A percentile compares a stretch with the other conserved stretches of the same genome.
Conservation (phyloP, 768 basidiomycete species). For the Lactarius hatsudake region DNA sequence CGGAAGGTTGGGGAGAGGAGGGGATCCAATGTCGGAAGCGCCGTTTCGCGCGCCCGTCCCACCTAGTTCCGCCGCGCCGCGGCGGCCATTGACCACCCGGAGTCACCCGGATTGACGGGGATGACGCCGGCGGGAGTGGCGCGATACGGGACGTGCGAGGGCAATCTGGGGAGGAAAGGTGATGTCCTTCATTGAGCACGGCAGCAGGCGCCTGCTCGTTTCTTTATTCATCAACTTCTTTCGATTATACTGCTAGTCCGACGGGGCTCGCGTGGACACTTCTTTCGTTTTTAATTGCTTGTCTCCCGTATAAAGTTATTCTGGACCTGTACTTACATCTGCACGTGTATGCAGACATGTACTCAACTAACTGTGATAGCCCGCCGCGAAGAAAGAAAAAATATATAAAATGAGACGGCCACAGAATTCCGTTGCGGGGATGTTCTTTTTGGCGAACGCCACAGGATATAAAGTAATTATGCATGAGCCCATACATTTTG, state of each 20-base stretch:
- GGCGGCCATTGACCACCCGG: constrained; percentile 6
- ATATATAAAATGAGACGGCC: neutral
- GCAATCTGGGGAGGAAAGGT: constrained; percentile 15
- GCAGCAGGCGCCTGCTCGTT: neutral
- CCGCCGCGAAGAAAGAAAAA: constrained; percentile 1
- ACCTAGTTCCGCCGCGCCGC: constrained; percentile 21
- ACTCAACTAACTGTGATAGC: constrained; percentile 20
- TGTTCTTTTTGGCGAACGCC: constrained; percentile 12
- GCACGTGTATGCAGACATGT: constrained; percentile 19
- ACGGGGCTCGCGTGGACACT: constrained; percentile 9
- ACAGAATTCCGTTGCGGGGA: constrained; percentile 11
- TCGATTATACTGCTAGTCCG: constrained; percentile 18
- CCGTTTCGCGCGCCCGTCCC: constrained; percentile 14
- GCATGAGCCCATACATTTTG: neutral
- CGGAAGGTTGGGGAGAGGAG: constrained; percentile 16
- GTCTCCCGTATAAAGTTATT: constrained; percentile 11
- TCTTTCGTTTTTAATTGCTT: constrained; percentile 2
- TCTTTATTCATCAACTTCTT: constrained; percentile 14
- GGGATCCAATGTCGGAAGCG: constrained; percentile 24
- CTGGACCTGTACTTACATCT: constrained; percentile 23
- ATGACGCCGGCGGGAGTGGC: constrained; percentile 11
- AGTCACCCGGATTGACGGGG: constrained; percentile 15
- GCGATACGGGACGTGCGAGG: constrained; percentile 14
- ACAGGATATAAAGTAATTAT: neutral
- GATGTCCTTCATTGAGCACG: constrained; percentile 9